phyloP scores from a whole-genome alignment of 306 rosid species.

The Malus orientalis region DNA sequence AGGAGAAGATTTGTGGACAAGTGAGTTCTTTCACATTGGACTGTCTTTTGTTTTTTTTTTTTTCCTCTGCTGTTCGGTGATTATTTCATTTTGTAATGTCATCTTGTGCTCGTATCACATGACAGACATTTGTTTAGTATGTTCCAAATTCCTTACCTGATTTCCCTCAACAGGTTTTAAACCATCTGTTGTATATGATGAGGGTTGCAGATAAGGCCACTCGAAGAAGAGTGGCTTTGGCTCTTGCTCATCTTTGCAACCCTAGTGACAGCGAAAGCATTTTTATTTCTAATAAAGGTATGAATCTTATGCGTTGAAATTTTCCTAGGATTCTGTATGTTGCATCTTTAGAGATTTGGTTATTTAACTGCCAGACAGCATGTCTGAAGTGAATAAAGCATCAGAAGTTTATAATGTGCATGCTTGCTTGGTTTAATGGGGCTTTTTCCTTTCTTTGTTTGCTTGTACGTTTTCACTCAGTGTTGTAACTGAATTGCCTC shows the following conservation, averaged over 20 bases:
- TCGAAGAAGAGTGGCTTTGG: slow-evolving; percentile 61
- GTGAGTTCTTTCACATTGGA: slow-evolving; percentile 29
- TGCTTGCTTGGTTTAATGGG: background rate
- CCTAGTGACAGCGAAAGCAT: slow-evolving; percentile 46
- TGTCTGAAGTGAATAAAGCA: background rate
- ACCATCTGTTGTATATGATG: slow-evolving; percentile 62
- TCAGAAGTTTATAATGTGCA: background rate
- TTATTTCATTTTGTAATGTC: background rate
- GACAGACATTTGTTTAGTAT: background rate
- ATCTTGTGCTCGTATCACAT: slow-evolving; percentile 1
- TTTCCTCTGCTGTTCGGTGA: background rate
- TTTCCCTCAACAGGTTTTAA: slow-evolving; percentile 35
- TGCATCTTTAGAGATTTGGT: background rate
- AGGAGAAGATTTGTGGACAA: slow-evolving; percentile 67
- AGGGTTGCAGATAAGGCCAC: slow-evolving; percentile 46
- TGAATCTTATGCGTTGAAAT: background rate
- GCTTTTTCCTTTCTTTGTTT: background rate
- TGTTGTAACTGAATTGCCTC: background rate
- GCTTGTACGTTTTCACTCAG: background rate
- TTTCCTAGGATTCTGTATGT: background rate
- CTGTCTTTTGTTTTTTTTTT: background rate
- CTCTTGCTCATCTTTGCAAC: slow-evolving; percentile 77
- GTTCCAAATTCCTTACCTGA: background rate
- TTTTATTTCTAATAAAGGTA: slow-evolving; percentile 61
- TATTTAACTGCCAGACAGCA: background rate